Conservation (phyloP, 2,329 filamentous ascomycete species). For the Emmonsia crescens region DNA sequence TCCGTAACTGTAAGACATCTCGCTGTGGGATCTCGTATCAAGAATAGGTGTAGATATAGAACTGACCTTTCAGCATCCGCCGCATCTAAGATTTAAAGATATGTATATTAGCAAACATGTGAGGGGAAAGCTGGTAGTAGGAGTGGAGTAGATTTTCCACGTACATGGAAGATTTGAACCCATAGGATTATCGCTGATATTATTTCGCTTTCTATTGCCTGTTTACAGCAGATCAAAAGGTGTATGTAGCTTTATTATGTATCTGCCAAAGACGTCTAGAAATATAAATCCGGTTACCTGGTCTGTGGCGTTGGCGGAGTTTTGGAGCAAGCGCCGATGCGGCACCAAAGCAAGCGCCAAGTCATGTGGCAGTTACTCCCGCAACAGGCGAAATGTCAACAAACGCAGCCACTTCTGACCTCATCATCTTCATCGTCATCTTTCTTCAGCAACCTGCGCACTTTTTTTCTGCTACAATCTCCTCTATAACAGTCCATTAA, state of each 20-base stretch:
- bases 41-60: not conserved
- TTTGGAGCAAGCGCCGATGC: not conserved
- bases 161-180: slow-evolving; percentile 42
- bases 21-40: not conserved
- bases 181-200: slow-evolving; percentile 19
- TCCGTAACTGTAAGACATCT: not conserved
- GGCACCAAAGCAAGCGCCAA: not conserved
- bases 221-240: not conserved
- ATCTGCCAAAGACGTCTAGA: no score
- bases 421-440: slow-evolving; percentile 1
- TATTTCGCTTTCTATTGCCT: not conserved
- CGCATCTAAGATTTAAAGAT: slow-evolving; percentile 56
- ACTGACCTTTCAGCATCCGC: slow-evolving; percentile 88
- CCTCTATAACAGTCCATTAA: not conserved
- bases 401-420: slow-evolving; percentile 6
- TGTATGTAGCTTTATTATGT: no score
- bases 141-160: slow-evolving; percentile 15
- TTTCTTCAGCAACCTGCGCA: no score
- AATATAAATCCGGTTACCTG: not conserved
- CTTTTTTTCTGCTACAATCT: not conserved
- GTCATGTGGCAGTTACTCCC: slow-evolving; percentile 28
- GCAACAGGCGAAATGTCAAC: slow-evolving; percentile 23
- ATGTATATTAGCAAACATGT: slow-evolving; percentile 14
- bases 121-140: slow-evolving; percentile 13
- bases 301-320: slow-evolving; percentile 1